phyloP scores from a whole-genome alignment of 805 yeast genomes.

The Alloascoidea africana region DNA sequence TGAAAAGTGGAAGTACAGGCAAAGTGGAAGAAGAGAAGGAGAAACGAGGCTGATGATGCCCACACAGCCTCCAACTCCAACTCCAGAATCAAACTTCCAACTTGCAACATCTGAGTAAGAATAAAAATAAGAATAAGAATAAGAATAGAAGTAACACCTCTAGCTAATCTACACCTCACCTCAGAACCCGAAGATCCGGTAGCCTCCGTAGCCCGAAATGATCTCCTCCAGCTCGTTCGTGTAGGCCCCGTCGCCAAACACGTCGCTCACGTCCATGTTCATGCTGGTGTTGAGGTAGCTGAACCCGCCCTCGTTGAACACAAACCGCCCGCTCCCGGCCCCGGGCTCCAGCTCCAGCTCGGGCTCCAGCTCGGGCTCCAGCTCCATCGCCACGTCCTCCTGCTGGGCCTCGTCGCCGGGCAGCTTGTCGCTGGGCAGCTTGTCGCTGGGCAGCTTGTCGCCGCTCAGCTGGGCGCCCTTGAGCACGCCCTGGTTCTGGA shows the following conservation, averaged over 20 bases:
- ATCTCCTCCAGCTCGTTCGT: background rate
- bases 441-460: no score
- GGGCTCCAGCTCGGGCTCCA: conserved; percentile 5
- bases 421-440: no score
- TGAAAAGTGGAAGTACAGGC: no score
- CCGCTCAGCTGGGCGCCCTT: no score
- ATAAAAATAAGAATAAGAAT: background rate
- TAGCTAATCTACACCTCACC: no score
- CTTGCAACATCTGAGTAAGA: background rate
- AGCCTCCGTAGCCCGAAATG: background rate
- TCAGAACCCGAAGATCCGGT: no score
- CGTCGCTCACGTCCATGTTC: conserved; percentile 5
- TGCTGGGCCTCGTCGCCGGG: conserved; percentile 18
- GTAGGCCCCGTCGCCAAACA: background rate
- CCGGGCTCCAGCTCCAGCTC: conserved; percentile 3
- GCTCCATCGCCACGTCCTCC: conserved; percentile 15
- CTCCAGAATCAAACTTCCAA: no score
- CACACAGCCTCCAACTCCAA: no score
- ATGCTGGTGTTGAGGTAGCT: conserved; percentile 4
- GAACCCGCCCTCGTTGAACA: background rate
- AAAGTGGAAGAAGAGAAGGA: no score
- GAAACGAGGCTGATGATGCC: no score
- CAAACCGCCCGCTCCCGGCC: background rate
- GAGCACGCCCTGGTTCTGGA: conserved; percentile 8
- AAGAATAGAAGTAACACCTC: background rate